phyloP scores from a whole-genome alignment of 371 early-diverging fungal genomes.

The Apophysomyces variabilis region DNA sequence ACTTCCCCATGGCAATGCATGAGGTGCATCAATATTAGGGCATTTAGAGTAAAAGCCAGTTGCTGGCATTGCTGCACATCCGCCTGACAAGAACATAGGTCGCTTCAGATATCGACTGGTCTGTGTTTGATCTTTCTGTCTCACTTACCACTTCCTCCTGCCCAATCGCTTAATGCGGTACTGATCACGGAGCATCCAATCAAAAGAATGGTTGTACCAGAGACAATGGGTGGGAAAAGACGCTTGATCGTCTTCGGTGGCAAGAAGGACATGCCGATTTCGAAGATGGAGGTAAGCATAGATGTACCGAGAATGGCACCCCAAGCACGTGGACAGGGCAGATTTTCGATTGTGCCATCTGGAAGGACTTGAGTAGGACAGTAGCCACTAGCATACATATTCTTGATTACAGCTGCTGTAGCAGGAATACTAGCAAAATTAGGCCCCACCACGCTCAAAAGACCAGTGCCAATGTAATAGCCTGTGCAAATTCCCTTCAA shows the following conservation, averaged over 20 bases:
- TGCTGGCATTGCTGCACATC: slow-evolving; percentile 43
- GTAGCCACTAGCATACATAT: slow-evolving; percentile 50
- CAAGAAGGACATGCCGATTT: slow-evolving; percentile 57
- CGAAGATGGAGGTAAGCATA: slow-evolving; percentile 60
- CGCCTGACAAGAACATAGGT: slow-evolving; percentile 15
- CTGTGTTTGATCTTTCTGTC: background rate
- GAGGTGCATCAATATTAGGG: slow-evolving; percentile 58
- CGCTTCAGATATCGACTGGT: no score
- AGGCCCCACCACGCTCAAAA: slow-evolving; percentile 61
- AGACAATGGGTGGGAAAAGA: slow-evolving; percentile 65
- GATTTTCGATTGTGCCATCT: slow-evolving; percentile 48
- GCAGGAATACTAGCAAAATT: slow-evolving; percentile 61
- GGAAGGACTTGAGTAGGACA: slow-evolving; percentile 46
- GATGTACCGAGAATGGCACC: slow-evolving; percentile 66
- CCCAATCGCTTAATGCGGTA: slow-evolving; percentile 62
- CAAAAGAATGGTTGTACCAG: slow-evolving; percentile 61
- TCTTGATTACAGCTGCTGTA: slow-evolving; percentile 36
- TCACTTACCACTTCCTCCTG: slow-evolving; percentile 52
- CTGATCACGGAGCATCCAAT: slow-evolving; percentile 62
- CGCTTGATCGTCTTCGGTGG: slow-evolving; percentile 60
- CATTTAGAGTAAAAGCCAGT: slow-evolving; percentile 61
- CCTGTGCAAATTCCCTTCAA: slow-evolving; percentile 15
- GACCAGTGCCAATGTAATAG: slow-evolving; percentile 61
- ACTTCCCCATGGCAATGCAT: slow-evolving; percentile 66
- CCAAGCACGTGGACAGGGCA: slow-evolving; percentile 61